Conservation (phyloP, 805 yeast species). For the Ogataea zsoltii region DNA sequence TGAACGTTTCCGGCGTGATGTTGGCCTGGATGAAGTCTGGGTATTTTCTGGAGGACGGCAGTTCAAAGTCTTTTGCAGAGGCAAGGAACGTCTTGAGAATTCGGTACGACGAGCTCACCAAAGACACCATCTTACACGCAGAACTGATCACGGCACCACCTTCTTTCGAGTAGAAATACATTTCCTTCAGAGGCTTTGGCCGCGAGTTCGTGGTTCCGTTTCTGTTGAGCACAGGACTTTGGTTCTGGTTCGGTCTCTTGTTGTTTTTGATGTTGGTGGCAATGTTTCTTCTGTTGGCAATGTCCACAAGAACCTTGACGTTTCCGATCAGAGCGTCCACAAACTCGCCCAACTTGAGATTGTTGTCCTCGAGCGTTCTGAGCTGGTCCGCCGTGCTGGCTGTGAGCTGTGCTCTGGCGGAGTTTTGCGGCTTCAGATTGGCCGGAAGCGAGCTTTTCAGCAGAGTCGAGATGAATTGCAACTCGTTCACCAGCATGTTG, state of each 20-base stretch:
- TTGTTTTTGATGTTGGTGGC: constrained; percentile 1
- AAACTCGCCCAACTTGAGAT: constrained; percentile 44
- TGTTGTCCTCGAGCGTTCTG: constrained; percentile 49
- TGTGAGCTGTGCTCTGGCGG: constrained; percentile 9
- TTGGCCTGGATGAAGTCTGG: constrained; percentile 62
- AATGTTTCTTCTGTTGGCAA: constrained; percentile 23
- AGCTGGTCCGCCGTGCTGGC: constrained; percentile 45
- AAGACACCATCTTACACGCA: constrained; percentile 50
- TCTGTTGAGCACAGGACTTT: constrained; percentile 20
- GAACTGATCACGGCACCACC: constrained; percentile 48
- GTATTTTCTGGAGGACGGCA: constrained; percentile 59
- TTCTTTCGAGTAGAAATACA: constrained; percentile 61
- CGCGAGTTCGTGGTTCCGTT: constrained; percentile 1
- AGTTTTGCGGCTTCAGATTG: constrained; percentile 31
- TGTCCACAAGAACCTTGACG: constrained; percentile 57
- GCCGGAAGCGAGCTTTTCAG: constrained; percentile 24
- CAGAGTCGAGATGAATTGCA: constrained; percentile 34
- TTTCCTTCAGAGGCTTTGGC: constrained; percentile 9
- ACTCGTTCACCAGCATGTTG: constrained; percentile 61
- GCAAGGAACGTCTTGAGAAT: constrained; percentile 58
- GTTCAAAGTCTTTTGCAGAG: constrained; percentile 64
- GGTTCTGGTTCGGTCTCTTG: constrained; percentile 15
- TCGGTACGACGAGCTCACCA: constrained; percentile 46
- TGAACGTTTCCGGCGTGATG: constrained; percentile 60
- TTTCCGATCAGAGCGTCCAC: constrained; percentile 66